Percentiles rank a stretch among this genome's conserved stretches.
Evolutionary conservation across 257 asterid species (phyloP).

Genomic region (Echites panduratus): DNA sequence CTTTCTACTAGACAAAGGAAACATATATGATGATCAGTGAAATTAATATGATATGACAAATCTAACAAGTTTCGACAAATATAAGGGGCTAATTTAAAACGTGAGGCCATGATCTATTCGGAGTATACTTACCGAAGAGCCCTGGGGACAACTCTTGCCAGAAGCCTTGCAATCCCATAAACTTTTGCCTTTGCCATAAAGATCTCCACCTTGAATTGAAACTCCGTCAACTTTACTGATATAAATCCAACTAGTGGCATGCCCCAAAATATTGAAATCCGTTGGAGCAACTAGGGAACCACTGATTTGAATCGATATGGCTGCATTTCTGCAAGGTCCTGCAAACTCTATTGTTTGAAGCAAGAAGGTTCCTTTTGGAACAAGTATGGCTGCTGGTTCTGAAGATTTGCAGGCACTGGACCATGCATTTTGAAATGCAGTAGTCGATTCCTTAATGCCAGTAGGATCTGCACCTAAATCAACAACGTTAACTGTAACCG

Average conservation of each 20-base stretch:
- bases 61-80: too few relatives aligned
- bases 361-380: constrained; percentile 2
- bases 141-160: constrained; percentile 12
- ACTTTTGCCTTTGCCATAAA: constrained; percentile 24
- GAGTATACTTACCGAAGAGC: constrained; percentile 12
- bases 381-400: background rate
- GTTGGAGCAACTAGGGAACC: background rate
- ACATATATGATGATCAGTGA: too few relatives aligned
- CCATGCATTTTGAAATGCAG: constrained; percentile 9
- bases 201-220: constrained; percentile 13
- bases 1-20: too few relatives aligned
- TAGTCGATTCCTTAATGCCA: background rate
- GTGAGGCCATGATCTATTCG: too few relatives aligned
- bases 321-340: background rate
- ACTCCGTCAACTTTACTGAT: background rate
- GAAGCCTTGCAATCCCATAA: constrained; percentile 27
- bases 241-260: background rate
- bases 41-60: too few relatives aligned
- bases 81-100: too few relatives aligned
- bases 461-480: constrained; percentile 4
- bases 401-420: background rate
- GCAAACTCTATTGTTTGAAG: background rate
- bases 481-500: background rate
- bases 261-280: background rate
- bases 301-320: background rate